A percentile compares a stretch with the other conserved stretches of the same genome.
phyloP scores from a whole-genome alignment of 805 yeast species.

The Metschnikowia santaceciliae region DNA sequence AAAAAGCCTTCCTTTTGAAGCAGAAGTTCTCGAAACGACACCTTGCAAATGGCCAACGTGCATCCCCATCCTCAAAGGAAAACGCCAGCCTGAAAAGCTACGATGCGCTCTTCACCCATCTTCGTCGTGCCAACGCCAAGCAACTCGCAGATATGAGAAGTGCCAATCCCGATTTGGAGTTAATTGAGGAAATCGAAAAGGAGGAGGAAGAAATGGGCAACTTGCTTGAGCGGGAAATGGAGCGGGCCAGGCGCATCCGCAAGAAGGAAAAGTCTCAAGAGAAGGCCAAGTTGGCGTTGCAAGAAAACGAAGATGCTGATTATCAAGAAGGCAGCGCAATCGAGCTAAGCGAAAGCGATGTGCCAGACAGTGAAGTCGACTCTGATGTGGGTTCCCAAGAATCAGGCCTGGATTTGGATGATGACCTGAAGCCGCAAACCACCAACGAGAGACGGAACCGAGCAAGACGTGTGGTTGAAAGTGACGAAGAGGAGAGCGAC shows the following conservation, averaged over 20 bases:
- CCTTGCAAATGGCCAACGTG: conserved; percentile 4
- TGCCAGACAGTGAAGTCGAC: conserved; percentile 18
- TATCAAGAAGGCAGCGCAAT: conserved; percentile 10
- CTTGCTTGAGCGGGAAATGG: conserved; percentile 48
- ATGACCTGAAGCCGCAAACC: neutral
- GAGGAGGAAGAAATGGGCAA: conserved; percentile 44
- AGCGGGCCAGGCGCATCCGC: conserved; percentile 44
- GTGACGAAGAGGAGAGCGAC: conserved; percentile 14
- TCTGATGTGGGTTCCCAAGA: neutral
- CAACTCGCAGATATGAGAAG: conserved; percentile 33
- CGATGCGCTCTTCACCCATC: conserved; percentile 29
- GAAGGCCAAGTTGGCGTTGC: conserved; percentile 32
- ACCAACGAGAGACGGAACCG: conserved; percentile 4
- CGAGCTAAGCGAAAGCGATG: conserved; percentile 18
- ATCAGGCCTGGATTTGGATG: neutral
- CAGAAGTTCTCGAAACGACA: conserved; percentile 29
- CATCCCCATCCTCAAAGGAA: conserved; percentile 3
- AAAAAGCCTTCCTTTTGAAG: conserved; percentile 27
- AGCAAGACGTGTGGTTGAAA: conserved; percentile 9
- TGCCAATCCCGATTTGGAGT: conserved; percentile 22
- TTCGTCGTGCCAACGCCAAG: conserved; percentile 42
- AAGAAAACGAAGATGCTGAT: conserved; percentile 13
- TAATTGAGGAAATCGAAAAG: conserved; percentile 34
- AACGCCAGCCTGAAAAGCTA: conserved; percentile 5
- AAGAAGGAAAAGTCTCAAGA: conserved; percentile 38